A percentile compares a stretch with the other conserved stretches of the same genome.
These are phyloP conservation scores for Russula compacta DNA, from an alignment of 768 basidiomycete genomes.

Conservation along the genomic window DNA sequence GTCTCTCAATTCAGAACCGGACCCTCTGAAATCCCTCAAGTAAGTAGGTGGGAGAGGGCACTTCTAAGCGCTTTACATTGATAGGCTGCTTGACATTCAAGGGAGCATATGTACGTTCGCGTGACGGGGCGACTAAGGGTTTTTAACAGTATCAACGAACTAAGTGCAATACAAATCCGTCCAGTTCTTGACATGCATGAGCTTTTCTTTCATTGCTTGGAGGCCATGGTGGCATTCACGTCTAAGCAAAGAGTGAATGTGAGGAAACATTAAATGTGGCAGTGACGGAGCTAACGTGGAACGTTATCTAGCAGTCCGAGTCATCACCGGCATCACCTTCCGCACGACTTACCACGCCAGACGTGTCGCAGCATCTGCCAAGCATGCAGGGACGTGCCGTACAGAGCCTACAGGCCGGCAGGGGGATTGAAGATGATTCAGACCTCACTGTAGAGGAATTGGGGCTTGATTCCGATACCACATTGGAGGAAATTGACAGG, in stretches of 20 bases:
- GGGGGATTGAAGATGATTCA: background rate
- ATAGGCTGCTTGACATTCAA: background rate
- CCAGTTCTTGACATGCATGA: conserved; percentile 39
- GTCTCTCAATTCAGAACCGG: background rate
- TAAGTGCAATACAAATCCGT: conserved; percentile 32
- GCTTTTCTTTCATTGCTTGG: conserved; percentile 38
- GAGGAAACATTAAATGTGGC: background rate
- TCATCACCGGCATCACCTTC: background rate
- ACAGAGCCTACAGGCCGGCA: background rate
- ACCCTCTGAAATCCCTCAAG: background rate
- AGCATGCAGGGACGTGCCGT: background rate
- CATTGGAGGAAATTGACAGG: background rate
- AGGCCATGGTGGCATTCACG: conserved; percentile 34
- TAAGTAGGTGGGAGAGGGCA: background rate
- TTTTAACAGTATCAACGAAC: conserved; percentile 33
- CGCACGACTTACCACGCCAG: background rate
- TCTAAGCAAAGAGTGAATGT: conserved; percentile 26
- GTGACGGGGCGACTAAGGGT: background rate
- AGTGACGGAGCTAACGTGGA: background rate
- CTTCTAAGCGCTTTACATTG: background rate
- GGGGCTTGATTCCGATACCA: background rate
- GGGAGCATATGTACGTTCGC: conserved; percentile 4
- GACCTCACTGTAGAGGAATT: background rate
- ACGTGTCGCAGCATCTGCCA: background rate
- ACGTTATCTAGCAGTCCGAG: background rate